These are phyloP conservation scores for Phaseolus coccineus DNA, from an alignment of 331 rosid genomes.

Conservation along the genomic window DNA sequence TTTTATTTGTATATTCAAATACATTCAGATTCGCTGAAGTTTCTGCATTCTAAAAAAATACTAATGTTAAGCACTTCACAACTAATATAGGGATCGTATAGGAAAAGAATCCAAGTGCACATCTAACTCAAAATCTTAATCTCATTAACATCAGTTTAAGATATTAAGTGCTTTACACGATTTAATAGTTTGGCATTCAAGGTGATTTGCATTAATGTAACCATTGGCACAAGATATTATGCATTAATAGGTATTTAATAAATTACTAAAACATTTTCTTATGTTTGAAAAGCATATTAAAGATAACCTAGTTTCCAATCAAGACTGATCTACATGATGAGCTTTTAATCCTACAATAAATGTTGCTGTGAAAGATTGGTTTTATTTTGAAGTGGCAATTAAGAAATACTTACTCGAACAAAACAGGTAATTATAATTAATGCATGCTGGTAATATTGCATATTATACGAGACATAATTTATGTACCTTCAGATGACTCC, in stretches of 20 bases:
- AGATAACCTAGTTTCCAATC: neutral
- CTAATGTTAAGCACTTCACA: neutral
- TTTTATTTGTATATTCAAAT: neutral
- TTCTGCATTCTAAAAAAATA: neutral
- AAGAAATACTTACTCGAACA: neutral
- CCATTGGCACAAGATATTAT: constrained; percentile 14
- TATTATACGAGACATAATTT: constrained; percentile 4
- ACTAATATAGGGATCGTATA: neutral
- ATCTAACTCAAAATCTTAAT: neutral
- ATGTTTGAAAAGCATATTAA: constrained; percentile 17
- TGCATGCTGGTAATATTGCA: neutral
- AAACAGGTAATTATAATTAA: neutral
- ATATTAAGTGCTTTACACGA: neutral
- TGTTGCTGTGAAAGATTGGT: constrained; percentile 8
- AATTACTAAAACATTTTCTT: constrained; percentile 15
- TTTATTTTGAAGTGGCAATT: constrained; percentile 7
- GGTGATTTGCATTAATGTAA: constrained; percentile 6
- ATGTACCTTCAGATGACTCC: constrained; percentile 81
- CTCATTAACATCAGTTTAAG: neutral
- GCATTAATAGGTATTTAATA: constrained; percentile 29
- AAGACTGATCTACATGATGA: constrained; percentile 10
- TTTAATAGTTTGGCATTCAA: constrained; percentile 20
- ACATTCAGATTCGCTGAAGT: neutral
- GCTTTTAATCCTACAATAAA: neutral
- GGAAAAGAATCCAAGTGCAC: neutral